Percentiles rank a stretch among this genome's conserved stretches.
Conservation (phyloP, 2,329 filamentous ascomycete genomes). For the Aspergillus fumigatiaffinis region DNA sequence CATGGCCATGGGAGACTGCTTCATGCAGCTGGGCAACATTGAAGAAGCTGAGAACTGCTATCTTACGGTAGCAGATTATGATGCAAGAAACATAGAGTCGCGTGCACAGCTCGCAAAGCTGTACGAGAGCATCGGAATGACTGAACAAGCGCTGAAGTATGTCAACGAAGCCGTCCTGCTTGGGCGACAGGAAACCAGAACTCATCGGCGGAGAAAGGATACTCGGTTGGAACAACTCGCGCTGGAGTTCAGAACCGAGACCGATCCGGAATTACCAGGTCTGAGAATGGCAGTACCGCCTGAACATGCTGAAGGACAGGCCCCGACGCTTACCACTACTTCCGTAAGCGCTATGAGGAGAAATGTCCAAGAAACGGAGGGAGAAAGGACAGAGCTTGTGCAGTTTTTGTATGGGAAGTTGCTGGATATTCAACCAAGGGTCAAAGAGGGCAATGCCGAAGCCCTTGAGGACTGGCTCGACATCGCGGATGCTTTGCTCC, state of each 20-base stretch:
- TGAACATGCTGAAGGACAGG: conserved; percentile 5
- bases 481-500: conserved; percentile 54
- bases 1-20: conserved; percentile 57
- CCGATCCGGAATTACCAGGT: conserved; percentile 7
- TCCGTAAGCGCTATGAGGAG: conserved; percentile 15
- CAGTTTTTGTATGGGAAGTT: conserved; percentile 44
- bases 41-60: conserved; percentile 74
- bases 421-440: conserved; percentile 44
- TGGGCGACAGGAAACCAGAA: conserved; percentile 41
- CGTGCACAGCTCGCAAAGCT: conserved; percentile 77
- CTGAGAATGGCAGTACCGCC: conserved; percentile 18
- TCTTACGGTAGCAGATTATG: conserved; percentile 67
- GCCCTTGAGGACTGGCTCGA: conserved; percentile 56
- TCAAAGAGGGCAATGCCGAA: conserved; percentile 48
- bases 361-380: conserved; percentile 28
- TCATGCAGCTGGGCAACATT: conserved; percentile 59
- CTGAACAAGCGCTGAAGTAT: conserved; percentile 71
- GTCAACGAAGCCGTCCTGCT: conserved; percentile 71
- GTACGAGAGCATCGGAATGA: conserved; percentile 71
- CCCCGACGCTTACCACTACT: conserved; percentile 14
- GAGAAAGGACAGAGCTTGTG: conserved; percentile 39
- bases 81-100: conserved; percentile 69
- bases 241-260: conserved; percentile 33
- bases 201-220: conserved; percentile 29
- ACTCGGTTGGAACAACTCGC: conserved; percentile 40